These are phyloP conservation scores for Kwoniella sp. DNA, from an alignment of 768 basidiomycete genomes.

Conservation along the genomic window DNA sequence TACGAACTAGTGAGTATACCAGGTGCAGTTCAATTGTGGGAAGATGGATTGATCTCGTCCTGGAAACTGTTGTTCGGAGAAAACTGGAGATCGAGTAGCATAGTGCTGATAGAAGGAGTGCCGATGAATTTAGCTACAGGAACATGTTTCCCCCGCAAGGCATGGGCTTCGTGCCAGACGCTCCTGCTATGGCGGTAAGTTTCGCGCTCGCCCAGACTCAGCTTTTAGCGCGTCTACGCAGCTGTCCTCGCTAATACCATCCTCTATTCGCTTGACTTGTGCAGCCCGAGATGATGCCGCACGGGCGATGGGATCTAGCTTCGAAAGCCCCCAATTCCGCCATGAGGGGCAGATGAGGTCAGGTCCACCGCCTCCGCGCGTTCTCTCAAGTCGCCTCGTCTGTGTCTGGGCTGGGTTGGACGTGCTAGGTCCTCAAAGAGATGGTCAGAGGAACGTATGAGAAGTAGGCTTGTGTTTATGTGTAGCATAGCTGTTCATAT, in stretches of 20 bases:
- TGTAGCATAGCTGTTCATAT: neutral
- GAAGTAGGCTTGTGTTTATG: neutral
- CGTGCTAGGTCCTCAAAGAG: no score
- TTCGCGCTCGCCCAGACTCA: no score
- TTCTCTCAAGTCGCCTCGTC: no score
- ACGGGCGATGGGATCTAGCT: neutral
- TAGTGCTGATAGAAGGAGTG: neutral
- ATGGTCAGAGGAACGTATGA: neutral
- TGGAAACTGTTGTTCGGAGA: no score
- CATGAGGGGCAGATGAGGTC: neutral
- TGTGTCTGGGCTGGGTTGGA: no score
- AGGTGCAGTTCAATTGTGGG: no score
- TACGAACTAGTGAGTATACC: slow-evolving; percentile 12
- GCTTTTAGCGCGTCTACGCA: no score
- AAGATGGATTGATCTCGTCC: no score
- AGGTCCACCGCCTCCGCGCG: no score
- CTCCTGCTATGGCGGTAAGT: neutral
- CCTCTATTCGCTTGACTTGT: neutral
- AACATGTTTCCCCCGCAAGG: slow-evolving; percentile 17
- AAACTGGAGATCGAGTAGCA: no score
- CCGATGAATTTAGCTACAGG: slow-evolving; percentile 2
- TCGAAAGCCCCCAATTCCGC: neutral
- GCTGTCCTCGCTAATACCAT: neutral
- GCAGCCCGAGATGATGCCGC: neutral
- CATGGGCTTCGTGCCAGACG: neutral